Conservation (phyloP, 2,329 filamentous ascomycete species). For the Pseudogymnoascus sp. region DNA sequence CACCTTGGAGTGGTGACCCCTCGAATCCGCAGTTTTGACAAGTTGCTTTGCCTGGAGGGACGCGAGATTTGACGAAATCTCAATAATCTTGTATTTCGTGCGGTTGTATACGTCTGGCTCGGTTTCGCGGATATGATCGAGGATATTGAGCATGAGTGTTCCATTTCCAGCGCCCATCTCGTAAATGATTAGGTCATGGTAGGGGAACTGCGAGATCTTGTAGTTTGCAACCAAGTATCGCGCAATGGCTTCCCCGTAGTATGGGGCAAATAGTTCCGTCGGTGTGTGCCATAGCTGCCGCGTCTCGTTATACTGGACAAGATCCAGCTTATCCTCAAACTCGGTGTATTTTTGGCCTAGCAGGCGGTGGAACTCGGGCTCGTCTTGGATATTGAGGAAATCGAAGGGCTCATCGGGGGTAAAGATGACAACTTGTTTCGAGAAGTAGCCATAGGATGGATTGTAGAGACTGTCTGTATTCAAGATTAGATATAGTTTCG, state of each 20-base stretch:
- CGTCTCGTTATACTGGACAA: conserved; percentile 56
- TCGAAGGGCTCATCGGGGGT: conserved; percentile 84
- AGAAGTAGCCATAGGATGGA: conserved; percentile 90
- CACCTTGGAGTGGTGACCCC: conserved; percentile 76
- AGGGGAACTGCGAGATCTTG: conserved; percentile 86
- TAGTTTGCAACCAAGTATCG: conserved; percentile 94
- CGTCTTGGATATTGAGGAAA: conserved; percentile 74
- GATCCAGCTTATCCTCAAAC: conserved; percentile 85
- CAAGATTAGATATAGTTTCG: conserved; percentile 15
- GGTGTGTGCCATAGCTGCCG: conserved; percentile 97
- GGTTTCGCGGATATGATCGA: conserved; percentile 86
- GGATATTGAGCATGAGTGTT: conserved; percentile 94
- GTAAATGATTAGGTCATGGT: conserved; percentile 95
- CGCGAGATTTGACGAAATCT: conserved; percentile 81
- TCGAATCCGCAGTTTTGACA: conserved; percentile 54
- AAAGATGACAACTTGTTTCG: conserved; percentile 94
- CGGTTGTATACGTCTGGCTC: conserved; percentile 90
- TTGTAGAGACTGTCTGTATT: conserved; percentile 82
- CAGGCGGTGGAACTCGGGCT: conserved; percentile 72
- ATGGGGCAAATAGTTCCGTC: conserved; percentile 91
- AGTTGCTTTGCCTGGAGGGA: conserved; percentile 68
- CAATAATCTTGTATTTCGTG: conserved; percentile 91
- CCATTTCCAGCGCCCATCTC: conserved; percentile 97
- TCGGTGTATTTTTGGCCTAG: conserved; percentile 75
- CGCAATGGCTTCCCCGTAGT: conserved; percentile 96